phyloP scores from a whole-genome alignment of 192 early-diverging fungal genomes.

The Entophlyctis luteolus region DNA sequence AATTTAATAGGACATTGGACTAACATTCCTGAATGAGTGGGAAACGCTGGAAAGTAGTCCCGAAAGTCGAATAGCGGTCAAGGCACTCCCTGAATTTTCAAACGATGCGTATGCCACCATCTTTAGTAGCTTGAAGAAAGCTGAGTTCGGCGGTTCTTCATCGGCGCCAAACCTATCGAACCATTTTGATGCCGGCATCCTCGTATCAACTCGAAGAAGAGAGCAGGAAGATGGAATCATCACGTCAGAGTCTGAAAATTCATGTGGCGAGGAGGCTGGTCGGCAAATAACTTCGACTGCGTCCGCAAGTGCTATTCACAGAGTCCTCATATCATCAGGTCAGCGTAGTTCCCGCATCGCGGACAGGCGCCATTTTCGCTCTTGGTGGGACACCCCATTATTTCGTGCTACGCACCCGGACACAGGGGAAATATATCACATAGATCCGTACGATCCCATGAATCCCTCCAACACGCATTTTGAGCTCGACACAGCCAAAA shows the following conservation, averaged over 20 bases:
- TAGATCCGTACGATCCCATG: slow-evolving; percentile 18
- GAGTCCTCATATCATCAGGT: too few species aligned
- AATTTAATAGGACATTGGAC: slow-evolving; percentile 9
- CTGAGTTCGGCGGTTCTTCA: neutral
- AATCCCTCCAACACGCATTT: slow-evolving; percentile 10
- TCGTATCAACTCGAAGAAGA: neutral
- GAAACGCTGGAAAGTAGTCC: neutral
- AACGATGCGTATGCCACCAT: neutral
- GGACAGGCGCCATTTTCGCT: neutral
- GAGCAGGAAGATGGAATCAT: neutral
- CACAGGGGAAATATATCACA: neutral
- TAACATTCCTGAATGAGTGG: slow-evolving; percentile 18
- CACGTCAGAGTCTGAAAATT: neutral
- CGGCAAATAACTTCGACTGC: neutral
- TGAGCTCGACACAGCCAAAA: neutral
- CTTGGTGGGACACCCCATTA: slow-evolving; percentile 12
- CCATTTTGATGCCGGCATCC: neutral
- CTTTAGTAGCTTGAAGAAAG: neutral
- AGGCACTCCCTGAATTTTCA: neutral
- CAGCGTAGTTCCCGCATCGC: neutral
- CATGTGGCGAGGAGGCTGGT: neutral
- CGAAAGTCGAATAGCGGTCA: neutral
- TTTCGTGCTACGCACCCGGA: neutral
- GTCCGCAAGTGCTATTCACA: too few species aligned
- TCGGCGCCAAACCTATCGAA: neutral